Evolutionary conservation across 2,329 filamentous ascomycete genomes (phyloP), one percentile per base, ranked within the genome.

Genomic region (Microcyclosporella mali): DNA sequence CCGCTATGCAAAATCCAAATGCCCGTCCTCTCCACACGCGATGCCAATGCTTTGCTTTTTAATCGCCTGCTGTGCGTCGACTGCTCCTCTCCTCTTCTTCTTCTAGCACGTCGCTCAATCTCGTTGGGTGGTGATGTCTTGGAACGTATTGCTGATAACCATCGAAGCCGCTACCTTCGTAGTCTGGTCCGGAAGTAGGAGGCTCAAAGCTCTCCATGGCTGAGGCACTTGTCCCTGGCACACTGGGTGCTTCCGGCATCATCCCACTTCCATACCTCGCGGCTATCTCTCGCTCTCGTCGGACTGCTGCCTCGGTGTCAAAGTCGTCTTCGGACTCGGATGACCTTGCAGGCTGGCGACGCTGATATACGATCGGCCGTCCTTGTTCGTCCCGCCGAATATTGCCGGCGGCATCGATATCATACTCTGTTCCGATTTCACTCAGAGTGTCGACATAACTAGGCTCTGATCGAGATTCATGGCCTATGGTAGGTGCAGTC

Each of bases 91-190:
- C 58, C 66, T 94, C 87, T 53, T 92, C 86, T 51, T 94, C 84
- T 59, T 88, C 88, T 59, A 92, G 75, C 19, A 95, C 88, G 66
- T 94, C 88, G 63, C 88, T 94, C 50, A 95, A 70, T 43, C 89
- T 73, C 7, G 88, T 94, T 0, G 88, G 88, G 66, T 95, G 88
- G 54, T 92, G 86, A 64, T 94, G 88, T 43, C 72, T 63, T 4
- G 50, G 48, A 81, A 47, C 49, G 34, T 49, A 50, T 40, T 46
- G 39, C 45, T 53, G 82, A 50, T 87, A 71, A n/a, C 69, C 67
- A 50, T 92, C 82, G 2, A 80, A 74, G 1, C 78, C 76, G 12
- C 88, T 83, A 14, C 59, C 59, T 50, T 47, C 62, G 56, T 49
- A 66, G 55, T 44, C 64, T 47, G 57, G 66, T n/a, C 45, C 38